phyloP scores from a whole-genome alignment of 257 asterid species.

The Eucommia ulmoides region DNA sequence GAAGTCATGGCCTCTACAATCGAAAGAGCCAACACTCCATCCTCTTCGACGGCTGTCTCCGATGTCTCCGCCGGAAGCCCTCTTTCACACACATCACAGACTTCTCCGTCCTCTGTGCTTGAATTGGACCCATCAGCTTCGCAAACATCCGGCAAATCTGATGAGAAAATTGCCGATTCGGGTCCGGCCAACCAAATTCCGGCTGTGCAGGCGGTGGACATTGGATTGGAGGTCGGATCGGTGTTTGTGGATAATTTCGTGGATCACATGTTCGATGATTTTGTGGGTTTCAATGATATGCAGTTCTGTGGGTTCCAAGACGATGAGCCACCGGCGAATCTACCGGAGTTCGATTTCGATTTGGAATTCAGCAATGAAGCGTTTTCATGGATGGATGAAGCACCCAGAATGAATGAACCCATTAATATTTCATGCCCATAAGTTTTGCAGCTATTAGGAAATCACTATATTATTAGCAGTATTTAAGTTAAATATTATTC shows the following conservation, averaged over 20 bases:
- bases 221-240: slow-evolving; percentile 40
- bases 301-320: slow-evolving; percentile 32
- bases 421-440: slow-evolving; percentile 75
- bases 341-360: slow-evolving; percentile 62
- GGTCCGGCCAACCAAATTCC: too few relatives aligned
- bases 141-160: neutral
- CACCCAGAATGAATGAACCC: slow-evolving; percentile 35
- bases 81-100: slow-evolving; percentile 21
- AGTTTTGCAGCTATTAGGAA: slow-evolving; percentile 59
- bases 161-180: too few relatives aligned
- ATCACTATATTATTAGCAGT: neutral
- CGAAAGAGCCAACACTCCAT: slow-evolving; percentile 18
- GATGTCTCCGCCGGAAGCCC: slow-evolving; percentile 4
- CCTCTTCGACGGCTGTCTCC: slow-evolving; percentile 10
- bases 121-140: slow-evolving; percentile 25
- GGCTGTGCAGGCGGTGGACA: slow-evolving; percentile 34
- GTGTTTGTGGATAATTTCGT: slow-evolving; percentile 21
- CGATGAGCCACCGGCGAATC: slow-evolving; percentile 12
- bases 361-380: slow-evolving; percentile 40
- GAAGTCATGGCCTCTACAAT: slow-evolving; percentile 9
- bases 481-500: neutral
- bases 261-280: slow-evolving; percentile 33
- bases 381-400: slow-evolving; percentile 50
- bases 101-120: slow-evolving; percentile 36
- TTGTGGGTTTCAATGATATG: slow-evolving; percentile 34